A percentile compares a stretch with the other conserved stretches of the same genome.
Evolutionary conservation across 2,329 filamentous ascomycete species (phyloP).

Genomic region (Talaromyces piceae): DNA sequence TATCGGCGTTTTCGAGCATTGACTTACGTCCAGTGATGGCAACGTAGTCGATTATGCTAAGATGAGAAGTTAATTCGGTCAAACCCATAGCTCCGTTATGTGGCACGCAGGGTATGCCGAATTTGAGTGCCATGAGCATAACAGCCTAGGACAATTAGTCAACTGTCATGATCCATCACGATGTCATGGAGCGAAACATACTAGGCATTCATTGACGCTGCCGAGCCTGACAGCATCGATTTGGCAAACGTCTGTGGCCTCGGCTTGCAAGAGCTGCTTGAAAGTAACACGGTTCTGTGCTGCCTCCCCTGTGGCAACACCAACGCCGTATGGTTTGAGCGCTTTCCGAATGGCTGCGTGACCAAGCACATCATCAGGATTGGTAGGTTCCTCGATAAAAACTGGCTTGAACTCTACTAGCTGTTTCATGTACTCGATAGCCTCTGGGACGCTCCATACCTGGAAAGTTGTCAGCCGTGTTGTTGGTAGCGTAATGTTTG

Average conservation of each 20-base stretch:
- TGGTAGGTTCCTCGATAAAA: constrained; percentile 93
- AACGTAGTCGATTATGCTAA: constrained; percentile 88
- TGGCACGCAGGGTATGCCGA: constrained; percentile 72
- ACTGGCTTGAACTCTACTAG: constrained; percentile 71
- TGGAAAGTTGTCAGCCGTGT: constrained; percentile 16
- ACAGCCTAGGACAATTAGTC: constrained; percentile 12
- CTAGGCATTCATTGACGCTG: constrained; percentile 80
- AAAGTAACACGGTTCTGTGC: constrained; percentile 91
- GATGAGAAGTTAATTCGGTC: constrained; percentile 87
- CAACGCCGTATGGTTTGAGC: constrained; percentile 53
- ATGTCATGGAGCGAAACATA: constrained; percentile 15
- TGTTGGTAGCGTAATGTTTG: background rate
- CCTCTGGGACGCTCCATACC: constrained; percentile 83
- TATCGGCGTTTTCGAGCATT: constrained; percentile 80
- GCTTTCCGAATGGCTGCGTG: constrained; percentile 79
- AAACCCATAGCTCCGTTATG: constrained; percentile 84
- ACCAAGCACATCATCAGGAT: constrained; percentile 79
- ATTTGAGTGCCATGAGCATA: constrained; percentile 32
- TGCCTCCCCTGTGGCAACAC: constrained; percentile 89
- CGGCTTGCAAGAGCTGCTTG: constrained; percentile 77
- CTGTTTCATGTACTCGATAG: constrained; percentile 76
- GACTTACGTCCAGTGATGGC: constrained; percentile 72
- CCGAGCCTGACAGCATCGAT: constrained; percentile 85
- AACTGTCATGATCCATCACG: constrained; percentile 2
- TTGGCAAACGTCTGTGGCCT: constrained; percentile 80